Evolutionary conservation across 2,329 filamentous ascomycete species (phyloP), one percentile per base, ranked within the genome.

Genomic region (Penicillium sp.): DNA sequence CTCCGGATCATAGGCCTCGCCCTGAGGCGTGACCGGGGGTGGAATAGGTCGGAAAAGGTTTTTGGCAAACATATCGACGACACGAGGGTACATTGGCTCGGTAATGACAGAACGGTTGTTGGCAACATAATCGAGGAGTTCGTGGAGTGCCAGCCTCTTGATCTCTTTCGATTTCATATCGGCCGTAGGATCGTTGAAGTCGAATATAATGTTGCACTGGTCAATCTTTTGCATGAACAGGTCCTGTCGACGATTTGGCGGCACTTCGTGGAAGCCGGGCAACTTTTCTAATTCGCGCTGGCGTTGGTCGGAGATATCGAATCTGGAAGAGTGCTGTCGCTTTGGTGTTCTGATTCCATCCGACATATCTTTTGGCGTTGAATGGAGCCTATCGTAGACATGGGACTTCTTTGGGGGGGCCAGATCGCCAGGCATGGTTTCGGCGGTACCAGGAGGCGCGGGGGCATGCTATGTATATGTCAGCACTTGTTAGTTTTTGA

Each of bases 151-250:
- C 64, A 99, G 79, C 68, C 94, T 85, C 81, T 99, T 99, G 81
- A 99, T 97, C 77, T 99, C 94, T 79, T 99, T 99, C 48, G 93
- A 96, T 75, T 99, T 99, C 92, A 99, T 97, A 71, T 99, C 94
- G 64, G 88, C 92, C 63, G 90, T 96, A 49, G 93, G 91, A 74
- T 99, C 94, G 72, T 97, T 99, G 79, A 99, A 99, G 77, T 99
- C 94, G 71, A 99, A 99, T 68, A 99, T 99, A 79, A 99, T 95
- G 71, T 99, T 99, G 80, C 94, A 99, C 74, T 99, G 94, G 68
- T 97, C 94, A 65, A 99, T 94, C 81, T 99, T 99, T 71, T 97
- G 92, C 92, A 99, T 97, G 77, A 99, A 99, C 18, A 99, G 83
- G 66, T 97, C 93, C 76, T 97, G 92, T 60, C 94, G 86, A 61